Evolutionary conservation across 208 protist genomes (phyloP).

Genomic region (Trypanosoma grayi): DNA sequence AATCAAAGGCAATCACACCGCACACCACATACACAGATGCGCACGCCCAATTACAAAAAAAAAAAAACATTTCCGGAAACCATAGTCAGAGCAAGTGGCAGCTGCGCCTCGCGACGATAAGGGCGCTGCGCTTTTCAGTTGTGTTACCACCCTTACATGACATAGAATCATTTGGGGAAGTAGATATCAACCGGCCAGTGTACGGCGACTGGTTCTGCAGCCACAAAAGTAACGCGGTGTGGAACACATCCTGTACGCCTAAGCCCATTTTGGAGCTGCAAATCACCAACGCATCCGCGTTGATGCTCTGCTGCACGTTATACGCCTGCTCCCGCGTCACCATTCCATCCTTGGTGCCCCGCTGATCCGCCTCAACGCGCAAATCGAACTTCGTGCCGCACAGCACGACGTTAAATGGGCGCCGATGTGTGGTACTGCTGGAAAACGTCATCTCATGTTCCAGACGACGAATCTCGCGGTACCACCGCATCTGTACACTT

Average conservation of each 20-base stretch:
- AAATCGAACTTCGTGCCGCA: conserved; percentile 27
- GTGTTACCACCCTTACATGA: background rate
- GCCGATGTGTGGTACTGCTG: background rate
- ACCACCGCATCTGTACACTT: conserved; percentile 26
- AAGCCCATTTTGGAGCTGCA: conserved; percentile 27
- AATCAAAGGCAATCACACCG: background rate
- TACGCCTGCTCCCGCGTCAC: conserved; percentile 24
- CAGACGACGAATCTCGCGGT: conserved; percentile 18
- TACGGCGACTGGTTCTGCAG: conserved; percentile 12
- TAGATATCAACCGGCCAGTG: background rate
- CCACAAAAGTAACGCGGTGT: conserved; percentile 22
- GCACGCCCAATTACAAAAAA: conserved; percentile 6
- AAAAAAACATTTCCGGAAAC: too few relatives aligned
- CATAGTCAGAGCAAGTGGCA: conserved; percentile 13
- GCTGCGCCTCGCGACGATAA: background rate
- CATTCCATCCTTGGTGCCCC: conserved; percentile 1
- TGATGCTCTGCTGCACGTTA: conserved; percentile 18
- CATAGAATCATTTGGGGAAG: background rate
- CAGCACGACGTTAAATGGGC: conserved; percentile 17
- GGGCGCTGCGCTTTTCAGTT: background rate
- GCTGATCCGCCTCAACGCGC: conserved; percentile 3
- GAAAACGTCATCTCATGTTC: conserved; percentile 5
- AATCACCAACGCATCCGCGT: conserved; percentile 20
- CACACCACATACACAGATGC: conserved; percentile 5
- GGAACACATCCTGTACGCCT: conserved; percentile 21